Percentiles rank a stretch among this genome's conserved stretches.
phyloP scores from a whole-genome alignment of 106 monocot genomes.

The Narthecium ossifragum region DNA sequence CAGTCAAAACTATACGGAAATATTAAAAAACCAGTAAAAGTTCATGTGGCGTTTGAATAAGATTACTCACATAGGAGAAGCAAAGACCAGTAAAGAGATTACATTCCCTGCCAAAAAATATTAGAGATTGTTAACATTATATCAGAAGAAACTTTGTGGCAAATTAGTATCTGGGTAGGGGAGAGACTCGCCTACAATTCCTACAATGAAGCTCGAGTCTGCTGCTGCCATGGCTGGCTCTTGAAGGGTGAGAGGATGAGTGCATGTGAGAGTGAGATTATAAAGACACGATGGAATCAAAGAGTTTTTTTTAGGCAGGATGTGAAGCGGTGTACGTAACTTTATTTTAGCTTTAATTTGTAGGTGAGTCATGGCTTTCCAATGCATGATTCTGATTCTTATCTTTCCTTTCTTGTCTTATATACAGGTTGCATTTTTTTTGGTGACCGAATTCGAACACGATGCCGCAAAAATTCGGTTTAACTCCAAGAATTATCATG shows the following conservation, averaged over 20 bases:
- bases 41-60: too few relatives aligned
- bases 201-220: slow-evolving; percentile 15
- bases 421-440: too few relatives aligned
- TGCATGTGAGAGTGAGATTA: neutral
- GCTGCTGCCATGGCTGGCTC: slow-evolving; percentile 3
- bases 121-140: neutral
- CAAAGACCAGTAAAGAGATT: slow-evolving; percentile 50
- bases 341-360: neutral
- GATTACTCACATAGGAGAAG: slow-evolving; percentile 52
- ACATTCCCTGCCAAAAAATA: slow-evolving; percentile 36
- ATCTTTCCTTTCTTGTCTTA: too few relatives aligned
- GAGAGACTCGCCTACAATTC: slow-evolving; percentile 5
- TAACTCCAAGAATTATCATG: too few relatives aligned
- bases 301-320: neutral
- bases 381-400: too few relatives aligned
- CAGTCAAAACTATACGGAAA: neutral
- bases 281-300: neutral
- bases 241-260: neutral
- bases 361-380: too few relatives aligned
- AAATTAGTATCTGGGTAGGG: neutral
- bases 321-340: neutral
- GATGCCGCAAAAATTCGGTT: too few relatives aligned
- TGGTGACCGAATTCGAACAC: too few relatives aligned
- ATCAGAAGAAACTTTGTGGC: neutral
- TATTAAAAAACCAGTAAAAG: neutral